A percentile compares a stretch with the other conserved stretches of the same genome.
These are phyloP conservation scores for Saccharomycopsis sp. DNA, from an alignment of 805 yeast genomes.

Conservation along the genomic window DNA sequence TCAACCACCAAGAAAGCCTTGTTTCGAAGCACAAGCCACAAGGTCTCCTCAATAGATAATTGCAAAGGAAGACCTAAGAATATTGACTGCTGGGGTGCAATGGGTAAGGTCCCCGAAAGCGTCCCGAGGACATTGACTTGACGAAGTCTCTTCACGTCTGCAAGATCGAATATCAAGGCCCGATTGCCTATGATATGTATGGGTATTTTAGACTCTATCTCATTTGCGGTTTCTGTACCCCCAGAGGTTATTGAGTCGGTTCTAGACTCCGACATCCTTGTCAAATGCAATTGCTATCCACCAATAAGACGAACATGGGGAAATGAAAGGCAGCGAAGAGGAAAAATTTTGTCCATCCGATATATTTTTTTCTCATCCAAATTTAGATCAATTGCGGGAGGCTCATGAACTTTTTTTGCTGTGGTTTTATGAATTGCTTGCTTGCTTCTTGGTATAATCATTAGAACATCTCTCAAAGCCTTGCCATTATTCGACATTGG, in stretches of 20 bases:
- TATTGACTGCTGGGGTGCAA: constrained; percentile 91
- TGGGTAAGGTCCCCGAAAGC: constrained; percentile 74
- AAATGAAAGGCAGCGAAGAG: background rate
- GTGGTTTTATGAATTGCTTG: too few relatives aligned
- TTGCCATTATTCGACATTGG: too few relatives aligned
- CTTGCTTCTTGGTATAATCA: background rate
- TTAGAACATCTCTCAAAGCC: too few relatives aligned
- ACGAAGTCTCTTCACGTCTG: constrained; percentile 48
- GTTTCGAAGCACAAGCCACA: constrained; percentile 50
- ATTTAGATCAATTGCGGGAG: background rate
- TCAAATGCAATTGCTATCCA: background rate
- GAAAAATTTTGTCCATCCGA: background rate
- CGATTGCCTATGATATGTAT: constrained; percentile 13
- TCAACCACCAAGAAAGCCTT: constrained; percentile 37
- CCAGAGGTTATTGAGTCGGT: background rate
- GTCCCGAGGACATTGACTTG: constrained; percentile 65
- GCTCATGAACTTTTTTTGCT: constrained; percentile 1
- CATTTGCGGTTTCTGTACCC: background rate
- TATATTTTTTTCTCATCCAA: background rate
- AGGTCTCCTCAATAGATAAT: constrained; percentile 64
- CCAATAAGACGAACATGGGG: background rate
- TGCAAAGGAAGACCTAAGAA: constrained; percentile 79
- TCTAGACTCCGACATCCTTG: background rate
- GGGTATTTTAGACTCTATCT: constrained; percentile 2
- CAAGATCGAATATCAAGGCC: constrained; percentile 51